A percentile compares a stretch with the other conserved stretches of the same genome.
phyloP scores from a whole-genome alignment of 2,329 filamentous ascomycete species.

The Ceratocystis lukuohia region DNA sequence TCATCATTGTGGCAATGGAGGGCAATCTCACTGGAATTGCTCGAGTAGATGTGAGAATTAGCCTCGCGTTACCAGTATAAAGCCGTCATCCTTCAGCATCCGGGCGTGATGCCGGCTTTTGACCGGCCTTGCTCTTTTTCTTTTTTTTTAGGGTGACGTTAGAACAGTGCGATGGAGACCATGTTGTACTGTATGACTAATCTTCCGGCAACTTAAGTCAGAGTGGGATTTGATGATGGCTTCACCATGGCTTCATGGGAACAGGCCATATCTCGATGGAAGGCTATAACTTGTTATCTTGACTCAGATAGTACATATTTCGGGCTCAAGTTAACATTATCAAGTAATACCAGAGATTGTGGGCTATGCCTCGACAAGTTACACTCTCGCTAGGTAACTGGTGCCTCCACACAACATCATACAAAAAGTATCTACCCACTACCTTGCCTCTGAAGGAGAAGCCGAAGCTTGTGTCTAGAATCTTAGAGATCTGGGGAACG shows the following conservation, averaged over 20 bases:
- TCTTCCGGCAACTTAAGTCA: not conserved
- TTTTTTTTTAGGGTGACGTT: not conserved
- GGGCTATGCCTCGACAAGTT: not conserved
- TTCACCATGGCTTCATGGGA: not conserved
- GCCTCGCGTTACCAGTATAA: not conserved
- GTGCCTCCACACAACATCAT: not conserved
- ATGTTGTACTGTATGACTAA: not conserved
- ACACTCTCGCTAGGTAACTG: not conserved
- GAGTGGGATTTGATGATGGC: not conserved
- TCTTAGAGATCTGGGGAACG: not conserved
- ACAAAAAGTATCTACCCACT: not conserved
- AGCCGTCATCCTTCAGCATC: not conserved
- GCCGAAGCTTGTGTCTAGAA: not conserved
- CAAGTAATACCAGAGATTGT: no score
- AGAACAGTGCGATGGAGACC: not conserved
- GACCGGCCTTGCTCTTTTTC: not conserved
- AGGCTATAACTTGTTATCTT: not conserved
- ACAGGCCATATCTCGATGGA: not conserved
- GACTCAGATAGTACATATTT: not conserved
- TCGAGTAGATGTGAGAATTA: not conserved
- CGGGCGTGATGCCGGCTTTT: not conserved
- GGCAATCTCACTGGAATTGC: not conserved
- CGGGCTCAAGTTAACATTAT: not conserved
- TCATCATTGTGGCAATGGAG: not conserved
- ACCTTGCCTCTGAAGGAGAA: not conserved